A percentile compares a stretch with the other conserved stretches of the same genome.
These are phyloP conservation scores for Juncus effusus DNA, from an alignment of 176 grass and related monocot species.

Conservation along the genomic window DNA sequence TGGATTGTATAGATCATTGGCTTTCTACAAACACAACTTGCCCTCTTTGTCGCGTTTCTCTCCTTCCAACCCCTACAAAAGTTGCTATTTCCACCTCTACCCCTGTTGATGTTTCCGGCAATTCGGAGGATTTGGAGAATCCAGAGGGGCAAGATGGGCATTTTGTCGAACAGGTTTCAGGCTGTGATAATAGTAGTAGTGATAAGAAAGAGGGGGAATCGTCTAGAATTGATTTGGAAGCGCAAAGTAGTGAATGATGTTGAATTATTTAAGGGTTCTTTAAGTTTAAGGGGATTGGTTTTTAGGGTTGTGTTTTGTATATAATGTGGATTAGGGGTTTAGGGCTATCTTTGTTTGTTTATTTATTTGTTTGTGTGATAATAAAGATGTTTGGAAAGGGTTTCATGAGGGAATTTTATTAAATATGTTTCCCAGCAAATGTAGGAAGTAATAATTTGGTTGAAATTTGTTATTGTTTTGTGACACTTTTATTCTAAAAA, in stretches of 20 bases:
- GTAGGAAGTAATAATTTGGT: too few relatives aligned
- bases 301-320: constrained; percentile 15
- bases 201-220: constrained; percentile 9
- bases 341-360: not conserved
- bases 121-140: constrained; percentile 39
- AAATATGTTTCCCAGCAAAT: too few relatives aligned
- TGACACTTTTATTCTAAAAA: too few relatives aligned
- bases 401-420: too few relatives aligned
- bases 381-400: too few relatives aligned
- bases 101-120: not conserved
- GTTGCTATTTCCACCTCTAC: constrained; percentile 13
- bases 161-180: not conserved
- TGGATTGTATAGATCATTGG: constrained; percentile 89
- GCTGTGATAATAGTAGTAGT: not conserved
- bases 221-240: constrained; percentile 20
- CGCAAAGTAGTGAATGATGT: constrained; percentile 13
- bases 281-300: not conserved
- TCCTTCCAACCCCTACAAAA: constrained; percentile 47
- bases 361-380: not conserved
- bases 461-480: too few relatives aligned
- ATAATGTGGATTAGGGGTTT: constrained; percentile 12
- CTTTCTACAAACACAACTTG: constrained; percentile 82
- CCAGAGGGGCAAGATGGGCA: not conserved
- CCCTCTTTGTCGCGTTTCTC: constrained; percentile 80
- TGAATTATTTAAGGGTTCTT: not conserved